Evolutionary conservation across 2,329 filamentous ascomycete genomes (phyloP), one percentile per base, ranked within the genome.

Genomic region (Fusarium sp.): DNA sequence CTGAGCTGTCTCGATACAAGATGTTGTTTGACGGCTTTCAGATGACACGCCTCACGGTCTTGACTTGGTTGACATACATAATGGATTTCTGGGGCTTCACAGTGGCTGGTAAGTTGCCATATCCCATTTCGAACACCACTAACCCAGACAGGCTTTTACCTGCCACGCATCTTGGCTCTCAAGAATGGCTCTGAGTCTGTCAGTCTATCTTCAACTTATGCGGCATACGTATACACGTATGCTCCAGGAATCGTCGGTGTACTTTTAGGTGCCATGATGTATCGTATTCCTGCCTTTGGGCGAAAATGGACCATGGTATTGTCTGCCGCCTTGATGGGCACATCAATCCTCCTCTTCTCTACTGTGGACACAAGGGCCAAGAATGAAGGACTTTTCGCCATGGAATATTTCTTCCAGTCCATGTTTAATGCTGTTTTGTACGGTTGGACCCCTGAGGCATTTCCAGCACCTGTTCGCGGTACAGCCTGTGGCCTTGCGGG

Each of bases 401-500:
- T 86, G 9, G 87, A 86, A 2, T 85, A 84, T 11, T 81, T 87
- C n/a, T 78, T 87, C 20, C 85, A 84, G 16, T 85, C 85, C 64
- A 83, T 83, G 76, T 82, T 81, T 66, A 82, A 79, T 14, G 80
- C 72, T 10, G 80, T 81, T 0, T 65, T 82, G 50, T 87, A 85
- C 63, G 85, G 84, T 0, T 87, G 84, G 80, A 91, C 89, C 0
- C 89, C 89, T 0, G 88, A 91, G 73, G 87, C 88, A 1, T 91
- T 91, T 79, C 88, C 88, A 0, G 87, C 86, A 3, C 87, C 88
- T 0, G 83, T 88, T 52, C 83, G 89, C 1, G 89, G 88, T 4
- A 89, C 88, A 0, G 89, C 89, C 0, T 88, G 87, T 73, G 89
- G 90, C 0, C 70, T 90, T 14, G 88, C 89, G 2, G 88, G 87